These are phyloP conservation scores for Novymonas esmeraldas DNA, from an alignment of 208 protist genomes.

Conservation along the genomic window DNA sequence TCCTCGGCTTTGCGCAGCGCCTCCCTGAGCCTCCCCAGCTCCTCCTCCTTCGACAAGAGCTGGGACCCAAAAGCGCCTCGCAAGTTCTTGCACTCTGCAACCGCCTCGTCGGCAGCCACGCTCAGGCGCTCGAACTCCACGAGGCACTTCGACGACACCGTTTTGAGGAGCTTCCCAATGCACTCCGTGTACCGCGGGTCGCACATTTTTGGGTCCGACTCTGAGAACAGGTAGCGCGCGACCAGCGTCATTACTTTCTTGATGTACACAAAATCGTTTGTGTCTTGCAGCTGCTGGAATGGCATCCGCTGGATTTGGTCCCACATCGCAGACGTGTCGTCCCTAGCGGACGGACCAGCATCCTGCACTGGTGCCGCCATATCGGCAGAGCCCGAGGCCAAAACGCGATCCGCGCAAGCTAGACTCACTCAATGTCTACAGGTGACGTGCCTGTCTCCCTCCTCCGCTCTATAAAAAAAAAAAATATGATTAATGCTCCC, in stretches of 20 bases:
- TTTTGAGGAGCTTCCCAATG: constrained; percentile 62
- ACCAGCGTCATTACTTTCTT: constrained; percentile 64
- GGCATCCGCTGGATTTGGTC: constrained; percentile 73
- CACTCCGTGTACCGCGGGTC: constrained; percentile 54
- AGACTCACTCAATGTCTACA: too few relatives aligned
- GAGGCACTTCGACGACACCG: constrained; percentile 52
- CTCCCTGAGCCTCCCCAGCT: constrained; percentile 19
- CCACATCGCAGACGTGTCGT: constrained; percentile 50
- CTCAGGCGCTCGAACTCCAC: constrained; percentile 36
- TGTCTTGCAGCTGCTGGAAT: constrained; percentile 66
- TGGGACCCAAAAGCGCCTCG: constrained; percentile 21
- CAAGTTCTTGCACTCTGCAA: constrained; percentile 18
- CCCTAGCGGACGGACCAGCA: neutral
- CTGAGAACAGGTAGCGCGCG: constrained; percentile 51
- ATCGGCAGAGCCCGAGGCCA: neutral
- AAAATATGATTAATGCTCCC: too few relatives aligned
- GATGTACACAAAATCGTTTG: constrained; percentile 54
- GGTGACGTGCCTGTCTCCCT: too few relatives aligned
- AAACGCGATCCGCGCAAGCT: neutral
- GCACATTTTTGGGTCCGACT: constrained; percentile 62
- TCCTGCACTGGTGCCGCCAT: neutral
- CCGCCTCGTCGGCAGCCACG: constrained; percentile 16
- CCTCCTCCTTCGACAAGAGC: constrained; percentile 25
- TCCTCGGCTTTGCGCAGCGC: neutral
- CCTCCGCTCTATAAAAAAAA: too few relatives aligned